Percentiles rank a stretch among this genome's conserved stretches.
These are phyloP conservation scores for Talaromyces sp. DNA, from an alignment of 2,329 filamentous ascomycete species.

Conservation along the genomic window DNA sequence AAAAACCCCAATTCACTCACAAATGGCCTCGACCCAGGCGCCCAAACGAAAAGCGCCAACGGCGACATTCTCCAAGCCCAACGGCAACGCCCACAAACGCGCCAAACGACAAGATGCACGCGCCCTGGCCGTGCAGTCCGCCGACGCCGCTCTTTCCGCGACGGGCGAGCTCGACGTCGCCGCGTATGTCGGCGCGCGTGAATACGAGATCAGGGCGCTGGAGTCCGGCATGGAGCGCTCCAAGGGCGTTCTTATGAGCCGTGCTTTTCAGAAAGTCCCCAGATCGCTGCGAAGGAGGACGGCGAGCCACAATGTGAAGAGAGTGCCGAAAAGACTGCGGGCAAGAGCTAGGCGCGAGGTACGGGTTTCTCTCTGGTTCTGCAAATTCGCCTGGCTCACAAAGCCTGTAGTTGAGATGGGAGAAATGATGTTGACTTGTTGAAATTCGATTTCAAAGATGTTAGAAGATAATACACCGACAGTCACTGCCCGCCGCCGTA, in stretches of 20 bases:
- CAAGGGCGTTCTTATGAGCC: slow-evolving; percentile 56
- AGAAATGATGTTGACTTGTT: background rate
- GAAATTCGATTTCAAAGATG: slow-evolving; percentile 53
- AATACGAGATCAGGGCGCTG: slow-evolving; percentile 83
- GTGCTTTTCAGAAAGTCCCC: slow-evolving; percentile 89
- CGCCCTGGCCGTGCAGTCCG: slow-evolving; percentile 38
- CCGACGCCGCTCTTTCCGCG: slow-evolving; percentile 45
- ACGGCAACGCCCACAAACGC: slow-evolving; percentile 33
- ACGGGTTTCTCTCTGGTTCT: slow-evolving; percentile 1
- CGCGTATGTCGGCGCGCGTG: slow-evolving; percentile 75
- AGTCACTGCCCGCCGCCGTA: slow-evolving; percentile 52
- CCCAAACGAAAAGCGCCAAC: slow-evolving; percentile 27
- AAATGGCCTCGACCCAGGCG: slow-evolving; percentile 26
- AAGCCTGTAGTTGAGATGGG: background rate
- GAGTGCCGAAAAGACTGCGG: slow-evolving; percentile 72
- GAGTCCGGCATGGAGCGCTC: slow-evolving; percentile 75
- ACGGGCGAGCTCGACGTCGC: slow-evolving; percentile 79
- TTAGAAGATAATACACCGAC: slow-evolving; percentile 84
- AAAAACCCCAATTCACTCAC: background rate
- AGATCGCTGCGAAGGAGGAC: slow-evolving; percentile 77
- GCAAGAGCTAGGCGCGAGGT: slow-evolving; percentile 60
- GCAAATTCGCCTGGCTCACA: background rate
- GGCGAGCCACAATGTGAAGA: slow-evolving; percentile 90
- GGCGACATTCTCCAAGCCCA: slow-evolving; percentile 12
- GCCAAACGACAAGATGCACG: slow-evolving; percentile 39